These are phyloP conservation scores for Lyophyllum atratum DNA, from an alignment of 768 basidiomycete genomes.

Conservation along the genomic window DNA sequence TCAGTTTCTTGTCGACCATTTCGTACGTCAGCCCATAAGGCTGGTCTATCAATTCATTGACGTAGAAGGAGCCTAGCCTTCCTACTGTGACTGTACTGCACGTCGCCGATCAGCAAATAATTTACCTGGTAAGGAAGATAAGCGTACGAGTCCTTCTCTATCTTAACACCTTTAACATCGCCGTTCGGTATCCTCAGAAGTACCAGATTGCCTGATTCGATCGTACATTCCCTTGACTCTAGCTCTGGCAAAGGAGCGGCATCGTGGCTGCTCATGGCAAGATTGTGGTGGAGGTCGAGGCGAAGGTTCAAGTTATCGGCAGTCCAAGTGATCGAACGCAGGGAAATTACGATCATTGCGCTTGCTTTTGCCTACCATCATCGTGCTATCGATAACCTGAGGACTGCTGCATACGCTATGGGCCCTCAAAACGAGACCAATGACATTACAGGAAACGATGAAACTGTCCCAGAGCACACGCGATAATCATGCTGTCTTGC, in stretches of 20 bases:
- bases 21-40: conserved; percentile 91
- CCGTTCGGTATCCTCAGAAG: conserved; percentile 80
- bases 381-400: neutral
- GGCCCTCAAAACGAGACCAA: conserved; percentile 1
- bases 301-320: conserved; percentile 1
- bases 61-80: conserved; percentile 82
- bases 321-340: neutral
- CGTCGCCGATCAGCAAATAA: neutral
- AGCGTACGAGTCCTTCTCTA: conserved; percentile 72
- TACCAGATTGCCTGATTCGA: conserved; percentile 75
- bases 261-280: conserved; percentile 9
- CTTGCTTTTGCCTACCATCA: neutral
- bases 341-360: neutral
- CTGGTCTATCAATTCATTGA: conserved; percentile 76
- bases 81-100: conserved; percentile 73
- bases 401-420: neutral
- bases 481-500: conserved; percentile 34
- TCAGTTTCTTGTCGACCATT: conserved; percentile 71
- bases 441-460: conserved; percentile 18
- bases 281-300: neutral
- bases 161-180: conserved; percentile 72
- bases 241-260: conserved; percentile 5
- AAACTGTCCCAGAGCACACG: conserved; percentile 30
- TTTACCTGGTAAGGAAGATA: neutral
- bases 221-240: conserved; percentile 32